A percentile compares a stretch with the other conserved stretches of the same genome.
Evolutionary conservation across 1,284 basidiomycete species (phyloP).

Genomic region (Moniliophthora roreri): DNA sequence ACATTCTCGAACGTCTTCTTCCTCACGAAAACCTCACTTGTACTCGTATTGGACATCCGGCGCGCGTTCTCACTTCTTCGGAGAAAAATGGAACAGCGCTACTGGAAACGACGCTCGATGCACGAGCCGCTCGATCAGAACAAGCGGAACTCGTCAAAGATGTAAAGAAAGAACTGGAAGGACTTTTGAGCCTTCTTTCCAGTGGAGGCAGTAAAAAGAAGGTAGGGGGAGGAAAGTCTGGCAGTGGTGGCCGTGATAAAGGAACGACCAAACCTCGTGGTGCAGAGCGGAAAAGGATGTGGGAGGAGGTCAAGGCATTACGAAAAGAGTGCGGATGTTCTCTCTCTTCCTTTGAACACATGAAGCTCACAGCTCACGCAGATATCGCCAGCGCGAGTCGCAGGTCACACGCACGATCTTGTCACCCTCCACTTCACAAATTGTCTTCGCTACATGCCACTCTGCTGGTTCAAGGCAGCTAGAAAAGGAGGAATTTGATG

Average conservation of each 20-base stretch:
- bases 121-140: slow-evolving; percentile 78
- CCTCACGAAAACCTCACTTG: slow-evolving; percentile 49
- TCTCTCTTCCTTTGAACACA: slow-evolving; percentile 7
- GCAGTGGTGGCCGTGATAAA: slow-evolving; percentile 37
- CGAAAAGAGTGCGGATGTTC: slow-evolving; percentile 75
- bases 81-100: slow-evolving; percentile 36
- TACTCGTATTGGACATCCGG: slow-evolving; percentile 90
- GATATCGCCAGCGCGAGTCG: slow-evolving; percentile 85
- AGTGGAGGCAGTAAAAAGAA: slow-evolving; percentile 38
- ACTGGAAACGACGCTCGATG: slow-evolving; percentile 84
- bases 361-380: slow-evolving; percentile 33
- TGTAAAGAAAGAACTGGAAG: slow-evolving; percentile 82
- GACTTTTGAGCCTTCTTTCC: slow-evolving; percentile 62
- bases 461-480: slow-evolving; percentile 83
- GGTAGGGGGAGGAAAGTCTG: slow-evolving; percentile 78
- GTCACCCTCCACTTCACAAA: slow-evolving; percentile 59
- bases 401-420: slow-evolving; percentile 82
- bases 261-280: slow-evolving; percentile 68
- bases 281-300: slow-evolving; percentile 81
- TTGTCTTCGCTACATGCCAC: slow-evolving; percentile 93
- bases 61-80: slow-evolving; percentile 79
- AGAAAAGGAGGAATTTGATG: slow-evolving; percentile 78
- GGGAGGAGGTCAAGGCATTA: slow-evolving; percentile 89
- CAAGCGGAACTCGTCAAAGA: slow-evolving; percentile 82
- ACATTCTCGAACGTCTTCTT: slow-evolving; percentile 83